Evolutionary conservation across 2,329 filamentous ascomycete genomes (phyloP).

Genomic region (Peltaster fructicola): DNA sequence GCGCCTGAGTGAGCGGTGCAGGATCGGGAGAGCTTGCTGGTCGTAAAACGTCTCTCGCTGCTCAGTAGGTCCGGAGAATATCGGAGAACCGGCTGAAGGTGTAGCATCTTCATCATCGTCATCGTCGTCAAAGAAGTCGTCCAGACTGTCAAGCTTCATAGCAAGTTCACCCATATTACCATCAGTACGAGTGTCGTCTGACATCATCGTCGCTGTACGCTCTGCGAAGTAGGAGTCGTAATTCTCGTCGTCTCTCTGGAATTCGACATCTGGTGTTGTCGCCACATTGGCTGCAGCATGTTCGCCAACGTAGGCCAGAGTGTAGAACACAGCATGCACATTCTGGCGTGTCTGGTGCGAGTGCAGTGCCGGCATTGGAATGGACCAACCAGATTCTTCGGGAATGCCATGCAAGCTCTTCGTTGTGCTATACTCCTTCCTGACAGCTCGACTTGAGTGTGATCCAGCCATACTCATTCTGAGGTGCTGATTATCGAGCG

Average conservation of each 20-base stretch:
- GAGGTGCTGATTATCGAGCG: conserved; percentile 85
- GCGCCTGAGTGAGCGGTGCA: conserved; percentile 60
- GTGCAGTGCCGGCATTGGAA: conserved; percentile 80
- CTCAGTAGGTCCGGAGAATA: conserved; percentile 24
- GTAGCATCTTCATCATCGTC: conserved; percentile 22
- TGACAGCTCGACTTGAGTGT: conserved; percentile 59
- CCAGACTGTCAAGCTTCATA: conserved; percentile 35
- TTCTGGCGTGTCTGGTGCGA: conserved; percentile 75
- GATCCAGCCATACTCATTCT: conserved; percentile 96
- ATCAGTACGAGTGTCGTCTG: conserved; percentile 55
- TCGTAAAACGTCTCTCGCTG: conserved; percentile 74
- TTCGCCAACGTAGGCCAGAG: conserved; percentile 32
- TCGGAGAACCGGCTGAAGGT: conserved; percentile 11
- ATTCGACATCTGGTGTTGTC: conserved; percentile 74
- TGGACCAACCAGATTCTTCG: conserved; percentile 88
- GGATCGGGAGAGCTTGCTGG: conserved; percentile 76
- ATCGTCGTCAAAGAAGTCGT: conserved; percentile 37
- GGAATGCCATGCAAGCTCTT: conserved; percentile 94
- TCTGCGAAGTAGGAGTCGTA: conserved; percentile 59
- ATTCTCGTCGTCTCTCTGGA: conserved; percentile 75
- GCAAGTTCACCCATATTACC: conserved; percentile 69
- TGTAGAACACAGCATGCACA: conserved; percentile 92
- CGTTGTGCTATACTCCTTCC: conserved; percentile 87
- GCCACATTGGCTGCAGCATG: no score
- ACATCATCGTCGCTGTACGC: conserved; percentile 81